Conservation (phyloP, 805 yeast species). For the Kregervanrija delftensis region DNA sequence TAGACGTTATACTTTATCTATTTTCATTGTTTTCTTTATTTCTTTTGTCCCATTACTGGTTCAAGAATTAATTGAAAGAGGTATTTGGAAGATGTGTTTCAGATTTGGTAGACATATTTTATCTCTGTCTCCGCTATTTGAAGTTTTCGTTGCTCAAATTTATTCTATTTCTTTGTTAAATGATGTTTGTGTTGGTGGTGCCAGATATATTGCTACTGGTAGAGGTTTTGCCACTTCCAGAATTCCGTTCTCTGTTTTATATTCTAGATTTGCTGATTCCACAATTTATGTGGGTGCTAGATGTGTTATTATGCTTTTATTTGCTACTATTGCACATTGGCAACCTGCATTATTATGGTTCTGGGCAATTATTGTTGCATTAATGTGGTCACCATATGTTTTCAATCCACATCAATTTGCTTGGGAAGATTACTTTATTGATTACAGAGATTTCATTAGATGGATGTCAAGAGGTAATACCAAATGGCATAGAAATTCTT, state of each 20-base stretch:
- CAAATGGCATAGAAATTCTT: constrained; percentile 81
- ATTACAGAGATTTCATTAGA: constrained; percentile 88
- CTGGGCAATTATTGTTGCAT: constrained; percentile 87
- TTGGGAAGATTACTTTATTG: constrained; percentile 92
- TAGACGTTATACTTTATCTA: constrained; percentile 72
- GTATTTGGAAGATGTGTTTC: constrained; percentile 66
- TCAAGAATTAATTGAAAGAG: constrained; percentile 78
- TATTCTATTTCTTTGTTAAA: constrained; percentile 65
- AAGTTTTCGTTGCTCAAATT: constrained; percentile 75
- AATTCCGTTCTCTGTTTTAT: constrained; percentile 67
- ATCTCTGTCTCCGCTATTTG: constrained; percentile 74
- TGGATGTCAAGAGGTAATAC: constrained; percentile 90
- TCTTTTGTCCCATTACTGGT: constrained; percentile 73
- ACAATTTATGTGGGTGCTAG: constrained; percentile 83
- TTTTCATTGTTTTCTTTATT: constrained; percentile 75
- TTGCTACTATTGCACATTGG: constrained; percentile 78
- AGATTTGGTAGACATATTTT: constrained; percentile 63
- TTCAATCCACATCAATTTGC: constrained; percentile 98
- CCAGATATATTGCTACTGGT: constrained; percentile 80
- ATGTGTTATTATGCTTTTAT: constrained; percentile 62
- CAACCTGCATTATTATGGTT: constrained; percentile 93
- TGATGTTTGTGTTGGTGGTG: constrained; percentile 79
- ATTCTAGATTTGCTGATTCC: constrained; percentile 73
- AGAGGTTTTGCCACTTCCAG: constrained; percentile 82
- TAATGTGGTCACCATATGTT: constrained; percentile 86